Conservation (phyloP, 306 rosid genomes). For the Ziziphus jujuba region DNA sequence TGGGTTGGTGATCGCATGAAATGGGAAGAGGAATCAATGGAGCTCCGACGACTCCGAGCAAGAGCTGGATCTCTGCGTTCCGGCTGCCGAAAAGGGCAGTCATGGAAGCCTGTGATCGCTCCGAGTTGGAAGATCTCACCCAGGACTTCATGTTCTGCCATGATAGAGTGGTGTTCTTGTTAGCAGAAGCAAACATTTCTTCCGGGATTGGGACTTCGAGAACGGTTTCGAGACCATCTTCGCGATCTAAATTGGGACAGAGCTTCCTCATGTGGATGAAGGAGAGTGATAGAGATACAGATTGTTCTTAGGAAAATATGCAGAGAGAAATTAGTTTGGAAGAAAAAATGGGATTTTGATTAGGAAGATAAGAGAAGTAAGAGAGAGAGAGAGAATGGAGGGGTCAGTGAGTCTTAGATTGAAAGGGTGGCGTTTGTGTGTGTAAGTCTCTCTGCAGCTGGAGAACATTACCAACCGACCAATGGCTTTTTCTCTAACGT, state of each 20-base stretch:
- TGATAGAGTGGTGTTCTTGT: slow-evolving; percentile 46
- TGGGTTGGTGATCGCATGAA: slow-evolving; percentile 44
- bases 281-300: background rate
- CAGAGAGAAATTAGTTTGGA: background rate
- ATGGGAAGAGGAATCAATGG: slow-evolving; percentile 80
- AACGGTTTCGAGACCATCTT: slow-evolving; percentile 88
- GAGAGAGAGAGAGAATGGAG: slow-evolving; percentile 15
- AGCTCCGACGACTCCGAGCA: slow-evolving; percentile 88
- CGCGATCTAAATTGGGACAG: slow-evolving; percentile 82
- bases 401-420: slow-evolving; percentile 21
- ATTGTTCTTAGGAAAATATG: background rate
- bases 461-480: slow-evolving; percentile 53
- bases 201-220: slow-evolving; percentile 98
- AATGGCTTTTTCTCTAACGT: slow-evolving; percentile 50
- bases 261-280: slow-evolving; percentile 72
- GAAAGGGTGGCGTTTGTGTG: slow-evolving; percentile 21
- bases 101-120: slow-evolving; percentile 40
- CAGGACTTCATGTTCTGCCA: slow-evolving; percentile 85
- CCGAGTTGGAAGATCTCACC: slow-evolving; percentile 57
- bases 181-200: slow-evolving; percentile 49
- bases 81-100: slow-evolving; percentile 55
- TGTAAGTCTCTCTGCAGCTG: slow-evolving; percentile 1
- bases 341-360: background rate
- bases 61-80: slow-evolving; percentile 71
- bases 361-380: slow-evolving; percentile 14